Base-by-base conservation (phyloP, 2,329 filamentous ascomycete species). In the Zasmidium angulare region DNA sequence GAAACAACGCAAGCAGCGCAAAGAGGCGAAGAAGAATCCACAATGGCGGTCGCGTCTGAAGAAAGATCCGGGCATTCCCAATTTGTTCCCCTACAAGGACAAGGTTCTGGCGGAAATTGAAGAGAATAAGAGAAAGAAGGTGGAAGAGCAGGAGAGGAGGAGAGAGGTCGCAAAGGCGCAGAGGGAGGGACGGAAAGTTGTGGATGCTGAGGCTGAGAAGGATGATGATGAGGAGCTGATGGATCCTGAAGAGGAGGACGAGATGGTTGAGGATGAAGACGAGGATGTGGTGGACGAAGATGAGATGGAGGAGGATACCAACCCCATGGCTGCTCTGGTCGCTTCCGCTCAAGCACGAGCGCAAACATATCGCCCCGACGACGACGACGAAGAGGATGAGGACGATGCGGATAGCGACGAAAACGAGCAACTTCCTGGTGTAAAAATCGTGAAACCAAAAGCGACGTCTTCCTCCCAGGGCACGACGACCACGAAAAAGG, bases 31-130 rank as follows among this genome's bases (percentile, higher is more conserved):
- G 81, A 92, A 96, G 86, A 96, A 97, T 76, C 93, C 95, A 31
- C 87, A 96, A 90, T 98, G 95, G 92, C 87, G 90, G 68, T 93
- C 91, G 60, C 90, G 92, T 76, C 75, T 96, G 68, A 98, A 97
- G 85, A 99, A 98, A 81, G 95, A 99, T 71, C 95, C 93, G 22
- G 95, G 95, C 51, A 97, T 99, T 63, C 95, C 95, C 46, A 99
- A 98, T 73, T 79, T 97, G 36, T 99, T 97, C 79, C 95, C 95
- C 0, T 97, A 95, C 83, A 99, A 99, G 81, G 93, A 97, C 76
- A 93, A 89, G 81, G 85, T 99, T 24, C 84, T 99, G 31, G 87
- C 93, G 59, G 92, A 99, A 77, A 96, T 99, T 69, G 95, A 99
- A 78, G 91, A 96, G 78, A 89, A 86, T 69, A 89, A 89, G 72